Percentiles rank a stretch among this genome's conserved stretches.
These are phyloP conservation scores for Cryptococcus neoformans DNA, from an alignment of 1,284 basidiomycete species.

Conservation along the genomic window DNA sequence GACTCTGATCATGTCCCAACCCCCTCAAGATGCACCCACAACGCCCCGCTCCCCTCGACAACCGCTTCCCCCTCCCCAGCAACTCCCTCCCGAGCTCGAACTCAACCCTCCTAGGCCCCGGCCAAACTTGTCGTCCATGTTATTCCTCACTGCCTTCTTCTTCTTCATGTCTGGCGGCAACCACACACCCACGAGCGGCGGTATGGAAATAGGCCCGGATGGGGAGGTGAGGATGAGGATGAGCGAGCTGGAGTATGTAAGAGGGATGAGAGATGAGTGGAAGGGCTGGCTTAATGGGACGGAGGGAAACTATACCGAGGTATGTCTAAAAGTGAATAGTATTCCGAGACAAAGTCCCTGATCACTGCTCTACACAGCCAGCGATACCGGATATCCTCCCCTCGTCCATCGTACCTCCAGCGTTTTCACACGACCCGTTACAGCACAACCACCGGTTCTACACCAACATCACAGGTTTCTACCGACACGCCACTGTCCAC, in stretches of 20 bases:
- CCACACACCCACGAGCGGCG: conserved; percentile 12
- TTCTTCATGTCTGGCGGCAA: conserved; percentile 46
- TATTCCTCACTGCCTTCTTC: conserved; percentile 47
- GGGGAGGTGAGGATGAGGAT: conserved; percentile 30
- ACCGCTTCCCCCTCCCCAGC: not conserved
- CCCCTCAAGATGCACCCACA: not conserved
- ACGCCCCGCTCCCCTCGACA: not conserved
- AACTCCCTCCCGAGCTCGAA: no score
- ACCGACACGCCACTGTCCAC: conserved; percentile 35
- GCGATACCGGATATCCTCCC: conserved; percentile 22
- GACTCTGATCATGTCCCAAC: not conserved
- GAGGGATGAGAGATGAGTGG: conserved; percentile 30
- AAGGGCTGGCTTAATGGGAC: conserved; percentile 32
- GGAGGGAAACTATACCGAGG: conserved; percentile 38
- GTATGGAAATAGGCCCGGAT: conserved; percentile 33
- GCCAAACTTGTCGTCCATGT: conserved; percentile 37
- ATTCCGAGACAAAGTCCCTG: not conserved
- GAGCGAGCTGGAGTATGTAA: conserved; percentile 34
- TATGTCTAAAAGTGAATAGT: conserved; percentile 11
- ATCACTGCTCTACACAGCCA: conserved; percentile 18
- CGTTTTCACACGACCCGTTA: conserved; percentile 21
- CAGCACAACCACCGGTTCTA: conserved; percentile 19
- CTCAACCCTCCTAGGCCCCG: conserved; percentile 10
- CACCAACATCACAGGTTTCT: conserved; percentile 48
- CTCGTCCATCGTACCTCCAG: conserved; percentile 26